Percentiles rank a stretch among this genome's conserved stretches.
These are phyloP conservation scores for Xylaria venustula DNA, from an alignment of 495 filamentous ascomycete genomes.

Conservation along the genomic window DNA sequence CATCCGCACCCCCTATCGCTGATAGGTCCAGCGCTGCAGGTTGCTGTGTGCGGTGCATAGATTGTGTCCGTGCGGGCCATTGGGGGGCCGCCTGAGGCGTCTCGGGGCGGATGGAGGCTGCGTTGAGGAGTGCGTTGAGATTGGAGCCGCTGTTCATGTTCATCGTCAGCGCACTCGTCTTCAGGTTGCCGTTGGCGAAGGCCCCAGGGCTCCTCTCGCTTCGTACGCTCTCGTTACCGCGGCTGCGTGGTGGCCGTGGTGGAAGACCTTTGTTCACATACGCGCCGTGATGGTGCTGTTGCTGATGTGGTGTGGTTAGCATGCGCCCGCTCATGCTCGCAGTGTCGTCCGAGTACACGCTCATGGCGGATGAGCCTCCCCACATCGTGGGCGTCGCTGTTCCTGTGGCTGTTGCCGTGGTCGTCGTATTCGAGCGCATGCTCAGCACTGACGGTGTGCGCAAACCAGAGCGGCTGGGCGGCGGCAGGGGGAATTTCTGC, in stretches of 20 bases:
- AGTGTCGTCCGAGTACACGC: conserved; percentile 26
- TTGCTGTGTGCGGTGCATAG: conserved; percentile 12
- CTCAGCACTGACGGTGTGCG: conserved; percentile 26
- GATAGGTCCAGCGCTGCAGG: conserved; percentile 22
- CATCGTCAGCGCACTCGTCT: neutral
- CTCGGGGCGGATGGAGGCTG: neutral
- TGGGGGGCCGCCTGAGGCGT: neutral
- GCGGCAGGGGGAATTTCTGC: conserved; percentile 33
- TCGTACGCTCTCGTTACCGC: conserved; percentile 1
- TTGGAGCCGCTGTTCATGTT: neutral
- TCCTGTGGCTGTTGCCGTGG: no score
- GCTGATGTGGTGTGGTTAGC: conserved; percentile 7
- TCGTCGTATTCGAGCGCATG: conserved; percentile 27
- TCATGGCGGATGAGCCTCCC: conserved; percentile 26
- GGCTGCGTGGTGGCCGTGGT: neutral
- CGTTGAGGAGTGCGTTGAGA: neutral
- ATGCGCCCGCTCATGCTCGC: conserved; percentile 20
- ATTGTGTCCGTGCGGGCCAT: conserved; percentile 13
- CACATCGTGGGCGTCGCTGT: conserved; percentile 27
- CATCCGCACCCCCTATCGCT: conserved; percentile 3
- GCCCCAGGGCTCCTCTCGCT: neutral
- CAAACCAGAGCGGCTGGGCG: conserved; percentile 24
- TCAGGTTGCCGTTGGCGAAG: neutral
- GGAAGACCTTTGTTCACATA: conserved; percentile 3
- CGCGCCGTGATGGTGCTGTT: neutral